Evolutionary conservation across 2,329 filamentous ascomycete species (phyloP), one percentile per base, ranked within the genome.

Genomic region (Alternaria tenuissima): DNA sequence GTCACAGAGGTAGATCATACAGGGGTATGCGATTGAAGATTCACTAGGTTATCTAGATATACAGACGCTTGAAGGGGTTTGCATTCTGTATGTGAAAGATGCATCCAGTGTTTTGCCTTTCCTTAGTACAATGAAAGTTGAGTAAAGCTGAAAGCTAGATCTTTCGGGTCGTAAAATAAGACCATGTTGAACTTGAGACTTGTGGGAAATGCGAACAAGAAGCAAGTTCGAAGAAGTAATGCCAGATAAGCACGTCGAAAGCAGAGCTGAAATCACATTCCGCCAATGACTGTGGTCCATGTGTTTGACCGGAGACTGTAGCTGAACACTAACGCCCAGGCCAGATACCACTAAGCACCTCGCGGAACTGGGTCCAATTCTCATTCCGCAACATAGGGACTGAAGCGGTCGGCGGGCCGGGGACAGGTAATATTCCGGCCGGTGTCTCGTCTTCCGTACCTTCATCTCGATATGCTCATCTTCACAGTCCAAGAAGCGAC

Each of bases 391-490:
- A 1, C 1, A 36, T 16, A 16, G 32, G 14, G 28, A 30, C 9
- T 30, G 11, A 0, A 30, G 28, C 28, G 11, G 28, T 30, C 44
- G 5, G n/a, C n/a, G 26, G 44, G 0, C 3, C n/a, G 2, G 3
- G 6, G 4, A 3, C 3, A 32, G n/a, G 3, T 47, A 2, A 1
- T 32, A n/a, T 7, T 9, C 36, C 16, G 3, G 20, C 11, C 0
- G 1, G 0, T 47, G 3, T 28, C 11, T 48, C 7, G 1, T 48
- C 28, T 22, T 48, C 44, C 18, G 12, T 48, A 7, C 16, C 26
- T 5, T 47, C 26, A 3, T 60, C 20, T 39, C 39, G 24, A 26
- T 7, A 26, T 26, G 24, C 6, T 26, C 24, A 26, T 26, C 24
- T 26, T 0, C 2, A 26, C 24, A 2, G 24, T 26, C 24, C 24